phyloP scores from a whole-genome alignment of 2,329 filamentous ascomycete genomes.

The Fusarium drepaniforme region DNA sequence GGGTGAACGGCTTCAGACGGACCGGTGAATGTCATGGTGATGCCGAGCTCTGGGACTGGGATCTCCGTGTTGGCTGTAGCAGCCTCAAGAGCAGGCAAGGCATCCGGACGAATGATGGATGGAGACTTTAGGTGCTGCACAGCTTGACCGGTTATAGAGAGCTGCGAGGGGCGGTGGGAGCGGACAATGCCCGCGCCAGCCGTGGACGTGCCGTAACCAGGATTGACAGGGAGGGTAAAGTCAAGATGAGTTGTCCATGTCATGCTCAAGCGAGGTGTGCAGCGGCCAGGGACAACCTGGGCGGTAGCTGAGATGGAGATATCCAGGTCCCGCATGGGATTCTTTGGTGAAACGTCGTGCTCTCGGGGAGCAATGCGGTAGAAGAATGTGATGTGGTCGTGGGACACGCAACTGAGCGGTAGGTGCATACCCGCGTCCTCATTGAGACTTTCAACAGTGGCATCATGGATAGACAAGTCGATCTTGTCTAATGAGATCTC shows the following conservation, averaged over 20 bases:
- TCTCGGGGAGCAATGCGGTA: constrained; percentile 73
- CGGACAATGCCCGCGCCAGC: constrained; percentile 68
- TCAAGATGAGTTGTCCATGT: constrained; percentile 77
- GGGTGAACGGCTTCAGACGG: constrained; percentile 68
- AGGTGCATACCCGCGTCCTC: constrained; percentile 60
- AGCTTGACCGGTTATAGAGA: constrained; percentile 69
- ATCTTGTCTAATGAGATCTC: constrained; percentile 73
- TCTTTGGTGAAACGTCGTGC: constrained; percentile 59
- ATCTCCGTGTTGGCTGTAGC: constrained; percentile 60
- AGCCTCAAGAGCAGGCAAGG: constrained; percentile 70
- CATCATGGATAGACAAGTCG: constrained; percentile 67
- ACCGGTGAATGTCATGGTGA: constrained; percentile 80
- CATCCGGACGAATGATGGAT: constrained; percentile 68
- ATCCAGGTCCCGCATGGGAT: constrained; percentile 64
- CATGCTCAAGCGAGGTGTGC: constrained; percentile 72
- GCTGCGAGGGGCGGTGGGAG: constrained; percentile 71
- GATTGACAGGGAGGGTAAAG: constrained; percentile 75
- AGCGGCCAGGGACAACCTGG: constrained; percentile 66
- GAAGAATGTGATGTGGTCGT: constrained; percentile 81
- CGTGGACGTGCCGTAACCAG: constrained; percentile 67
- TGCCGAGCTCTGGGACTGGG: constrained; percentile 71
- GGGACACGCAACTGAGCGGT: constrained; percentile 73
- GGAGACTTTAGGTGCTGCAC: constrained; percentile 69
- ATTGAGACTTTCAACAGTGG: constrained; percentile 70
- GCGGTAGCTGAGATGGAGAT: constrained; percentile 73